Base-by-base conservation (phyloP, 2,329 filamentous ascomycete species). In the Phaeosphaeriaceae sp. region DNA sequence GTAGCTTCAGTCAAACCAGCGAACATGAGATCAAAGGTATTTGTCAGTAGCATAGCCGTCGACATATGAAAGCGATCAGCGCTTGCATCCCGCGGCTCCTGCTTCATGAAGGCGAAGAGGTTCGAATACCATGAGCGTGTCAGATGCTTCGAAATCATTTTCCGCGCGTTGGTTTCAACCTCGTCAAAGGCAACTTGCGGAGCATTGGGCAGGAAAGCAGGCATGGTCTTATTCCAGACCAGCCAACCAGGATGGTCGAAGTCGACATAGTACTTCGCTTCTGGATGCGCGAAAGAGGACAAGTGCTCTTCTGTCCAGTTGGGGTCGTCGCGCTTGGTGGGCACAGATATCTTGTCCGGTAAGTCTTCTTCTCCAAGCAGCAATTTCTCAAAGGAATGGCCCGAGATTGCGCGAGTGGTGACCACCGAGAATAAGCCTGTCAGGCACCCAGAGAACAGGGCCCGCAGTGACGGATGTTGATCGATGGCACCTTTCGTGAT, bases 201-300 rank as follows among this genome's bases (percentile, higher is more conserved):
- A 25, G 93, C 88, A 52, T 91, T 89, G 2, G 90, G 88, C 60
- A 88, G 87, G 75, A 89, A 93, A 0, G 90, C 95, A 15, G 88
- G 89, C 82, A 98, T 94, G 31, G 85, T 88, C 77, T 95, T 92
- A 52, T 90, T 91, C 95, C 95, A 99, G 0, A 96, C 93, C 19
- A 99, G 84, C 96, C 96, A 99, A 31, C 95, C 95, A 4, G 94
- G 92, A 73, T 96, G 91, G 73, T 98, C 94, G 54, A 88, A 86
- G 73, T 99, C 95, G 47, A 98, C 88, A 74, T 93, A 96, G 76
- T 96, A 97, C 62, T 96, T 89, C 0, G 92, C 89, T 31, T 88
- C 89, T 6, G 90, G 88, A 48, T 90, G 85, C 10, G 89, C 88
- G 75, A 99, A 99, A 21, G 87, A 85, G 1, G 88, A 84, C 0